Conservation (phyloP, 148 eudicot species). For the Gaultheria prostrata region DNA sequence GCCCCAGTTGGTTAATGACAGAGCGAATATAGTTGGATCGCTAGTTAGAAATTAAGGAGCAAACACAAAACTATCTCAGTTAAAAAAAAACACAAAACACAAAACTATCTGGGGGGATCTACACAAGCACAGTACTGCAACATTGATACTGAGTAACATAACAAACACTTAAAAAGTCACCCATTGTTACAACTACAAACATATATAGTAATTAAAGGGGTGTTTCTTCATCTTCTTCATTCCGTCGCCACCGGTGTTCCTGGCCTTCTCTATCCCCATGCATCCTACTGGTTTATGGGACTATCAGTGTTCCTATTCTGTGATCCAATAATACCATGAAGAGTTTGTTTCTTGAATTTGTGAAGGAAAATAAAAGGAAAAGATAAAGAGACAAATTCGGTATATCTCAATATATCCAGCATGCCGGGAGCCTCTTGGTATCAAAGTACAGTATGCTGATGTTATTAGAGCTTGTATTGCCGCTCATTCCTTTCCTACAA, state of each 20-base stretch:
- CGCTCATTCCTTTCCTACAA: too few species aligned
- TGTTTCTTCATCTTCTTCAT: background rate
- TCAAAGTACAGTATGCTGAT: too few species aligned
- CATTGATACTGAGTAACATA: background rate
- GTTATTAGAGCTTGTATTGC: too few species aligned
- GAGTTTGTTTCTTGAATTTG: background rate
- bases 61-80: too few species aligned
- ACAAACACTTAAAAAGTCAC: too few species aligned
- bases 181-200: too few species aligned
- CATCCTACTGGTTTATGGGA: background rate
- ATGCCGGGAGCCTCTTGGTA: too few species aligned
- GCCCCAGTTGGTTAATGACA: too few species aligned
- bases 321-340: background rate
- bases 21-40: too few species aligned
- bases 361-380: background rate
- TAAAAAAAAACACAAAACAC: too few species aligned
- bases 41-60: too few species aligned
- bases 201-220: too few species aligned
- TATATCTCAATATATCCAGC: background rate
- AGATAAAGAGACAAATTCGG: background rate
- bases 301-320: background rate
- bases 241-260: background rate
- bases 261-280: background rate
- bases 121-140: background rate
- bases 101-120: background rate